A percentile compares a stretch with the other conserved stretches of the same genome.
These are phyloP conservation scores for Termitomyces sp. DNA, from an alignment of 768 basidiomycete genomes.

Conservation along the genomic window DNA sequence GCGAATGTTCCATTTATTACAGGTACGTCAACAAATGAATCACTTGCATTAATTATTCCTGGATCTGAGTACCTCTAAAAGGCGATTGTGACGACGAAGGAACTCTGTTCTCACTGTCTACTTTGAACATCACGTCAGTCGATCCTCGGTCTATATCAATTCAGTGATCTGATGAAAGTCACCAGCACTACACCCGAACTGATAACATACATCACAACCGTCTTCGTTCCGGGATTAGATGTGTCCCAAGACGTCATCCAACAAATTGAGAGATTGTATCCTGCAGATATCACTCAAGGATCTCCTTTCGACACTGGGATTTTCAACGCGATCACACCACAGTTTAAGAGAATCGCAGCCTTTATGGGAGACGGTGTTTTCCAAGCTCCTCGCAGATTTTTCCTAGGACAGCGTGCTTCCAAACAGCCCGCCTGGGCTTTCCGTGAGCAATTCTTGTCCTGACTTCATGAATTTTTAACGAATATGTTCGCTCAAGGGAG, in stretches of 20 bases:
- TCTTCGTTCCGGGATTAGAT: slow-evolving; percentile 19
- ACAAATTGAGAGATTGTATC: slow-evolving; percentile 27
- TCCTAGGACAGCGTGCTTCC: slow-evolving; percentile 35
- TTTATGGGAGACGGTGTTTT: slow-evolving; percentile 49
- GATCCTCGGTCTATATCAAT: background rate
- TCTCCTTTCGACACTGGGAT: slow-evolving; percentile 47
- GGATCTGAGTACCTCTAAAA: slow-evolving; percentile 8
- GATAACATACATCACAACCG: slow-evolving; percentile 23
- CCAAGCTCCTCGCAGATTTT: slow-evolving; percentile 47
- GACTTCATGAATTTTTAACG: slow-evolving; percentile 1
- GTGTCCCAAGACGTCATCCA: slow-evolving; percentile 14
- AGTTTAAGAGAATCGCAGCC: slow-evolving; percentile 50
- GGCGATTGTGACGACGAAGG: slow-evolving; percentile 62
- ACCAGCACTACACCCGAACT: slow-evolving; percentile 22
- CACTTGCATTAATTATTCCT: background rate
- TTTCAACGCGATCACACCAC: slow-evolving; percentile 36
- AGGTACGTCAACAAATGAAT: slow-evolving; percentile 22
- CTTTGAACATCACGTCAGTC: slow-evolving; percentile 45
- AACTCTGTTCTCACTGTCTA: slow-evolving; percentile 45
- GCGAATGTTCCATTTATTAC: slow-evolving; percentile 48
- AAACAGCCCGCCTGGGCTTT: slow-evolving; percentile 43
- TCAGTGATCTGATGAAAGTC: background rate
- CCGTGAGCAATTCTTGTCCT: slow-evolving; percentile 22
- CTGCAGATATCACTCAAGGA: slow-evolving; percentile 35
- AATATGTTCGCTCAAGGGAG: slow-evolving; percentile 30